Conservation (phyloP, 192 early-diverging fungal species). For the Coemansia sp. region DNA sequence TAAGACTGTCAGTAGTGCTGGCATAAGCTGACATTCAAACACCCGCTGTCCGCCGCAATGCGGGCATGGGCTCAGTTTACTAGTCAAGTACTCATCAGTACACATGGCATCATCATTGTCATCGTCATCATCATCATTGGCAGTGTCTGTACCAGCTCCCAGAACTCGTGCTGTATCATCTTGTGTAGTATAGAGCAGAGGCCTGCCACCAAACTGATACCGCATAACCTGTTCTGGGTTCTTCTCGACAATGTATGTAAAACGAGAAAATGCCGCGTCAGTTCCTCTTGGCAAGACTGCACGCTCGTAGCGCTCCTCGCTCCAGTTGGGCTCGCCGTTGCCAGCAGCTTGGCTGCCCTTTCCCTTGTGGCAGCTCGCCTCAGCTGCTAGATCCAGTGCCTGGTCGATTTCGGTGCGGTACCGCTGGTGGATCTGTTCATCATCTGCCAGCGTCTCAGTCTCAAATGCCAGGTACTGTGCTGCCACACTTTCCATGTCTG, state of each 20-base stretch:
- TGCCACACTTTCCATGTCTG: conserved; percentile 4
- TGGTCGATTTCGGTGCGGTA: conserved; percentile 30
- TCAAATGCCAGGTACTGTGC: conserved; percentile 44
- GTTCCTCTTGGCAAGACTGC: conserved; percentile 64
- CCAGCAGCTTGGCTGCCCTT: background rate
- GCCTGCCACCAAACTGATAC: conserved; percentile 70
- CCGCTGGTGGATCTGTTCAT: conserved; percentile 11
- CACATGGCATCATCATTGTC: conserved; percentile 21
- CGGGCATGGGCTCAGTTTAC: conserved; percentile 61
- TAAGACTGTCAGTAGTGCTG: conserved; percentile 72
- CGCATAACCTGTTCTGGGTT: conserved; percentile 85
- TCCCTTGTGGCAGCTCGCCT: background rate
- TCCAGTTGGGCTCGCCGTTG: conserved; percentile 61
- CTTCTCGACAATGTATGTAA: conserved; percentile 66
- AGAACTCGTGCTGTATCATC: conserved; percentile 56
- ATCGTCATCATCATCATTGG: conserved; percentile 15
- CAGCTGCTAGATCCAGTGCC: conserved; percentile 22
- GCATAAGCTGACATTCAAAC: conserved; percentile 95
- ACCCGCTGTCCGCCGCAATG: conserved; percentile 66
- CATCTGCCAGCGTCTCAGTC: conserved; percentile 10
- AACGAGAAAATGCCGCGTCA: conserved; percentile 79
- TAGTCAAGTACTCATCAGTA: conserved; percentile 25
- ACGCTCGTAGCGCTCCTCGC: conserved; percentile 83
- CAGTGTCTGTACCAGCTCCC: conserved; percentile 9
- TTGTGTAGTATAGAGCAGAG: conserved; percentile 65